phyloP scores from a whole-genome alignment of 2,329 filamentous ascomycete genomes.

The Pseudophaeomoniella oleicola region DNA sequence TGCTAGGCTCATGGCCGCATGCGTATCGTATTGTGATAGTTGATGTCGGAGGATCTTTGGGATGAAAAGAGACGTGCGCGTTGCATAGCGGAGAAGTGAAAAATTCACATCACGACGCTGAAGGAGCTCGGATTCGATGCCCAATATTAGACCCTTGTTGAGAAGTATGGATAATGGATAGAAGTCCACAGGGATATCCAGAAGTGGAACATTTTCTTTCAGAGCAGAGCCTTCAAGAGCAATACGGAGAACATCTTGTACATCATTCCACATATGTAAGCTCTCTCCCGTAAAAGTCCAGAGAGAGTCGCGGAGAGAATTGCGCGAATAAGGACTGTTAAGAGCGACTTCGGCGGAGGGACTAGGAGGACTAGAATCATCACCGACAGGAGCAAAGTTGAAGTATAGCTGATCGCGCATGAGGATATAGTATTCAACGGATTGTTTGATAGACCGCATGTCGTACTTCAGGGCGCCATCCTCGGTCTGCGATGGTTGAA shows the following conservation, averaged over 20 bases:
- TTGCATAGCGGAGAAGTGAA: slow-evolving; percentile 75
- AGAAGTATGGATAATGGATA: slow-evolving; percentile 80
- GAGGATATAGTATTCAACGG: slow-evolving; percentile 86
- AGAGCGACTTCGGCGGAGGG: slow-evolving; percentile 31
- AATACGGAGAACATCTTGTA: slow-evolving; percentile 66
- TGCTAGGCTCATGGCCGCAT: slow-evolving; percentile 66
- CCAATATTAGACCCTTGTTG: slow-evolving; percentile 80
- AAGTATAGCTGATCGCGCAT: slow-evolving; percentile 66
- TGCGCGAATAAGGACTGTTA: slow-evolving; percentile 27
- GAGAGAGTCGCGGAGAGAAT: slow-evolving; percentile 66
- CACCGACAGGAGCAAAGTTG: slow-evolving; percentile 30
- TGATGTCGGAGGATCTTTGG: slow-evolving; percentile 75
- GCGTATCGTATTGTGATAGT: slow-evolving; percentile 59
- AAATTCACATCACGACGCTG: slow-evolving; percentile 85
- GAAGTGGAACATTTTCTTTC: slow-evolving; percentile 26
- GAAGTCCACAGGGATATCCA: slow-evolving; percentile 79
- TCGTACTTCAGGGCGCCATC: slow-evolving; percentile 86
- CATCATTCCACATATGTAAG: slow-evolving; percentile 77
- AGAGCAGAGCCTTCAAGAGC: slow-evolving; percentile 40
- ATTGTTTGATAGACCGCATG: slow-evolving; percentile 91
- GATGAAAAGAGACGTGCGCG: slow-evolving; percentile 83
- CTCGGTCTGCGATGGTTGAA: slow-evolving; percentile 74
- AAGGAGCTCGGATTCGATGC: slow-evolving; percentile 84
- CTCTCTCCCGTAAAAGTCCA: slow-evolving; percentile 89
- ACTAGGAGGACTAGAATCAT: slow-evolving; percentile 33